phyloP scores from a whole-genome alignment of 2,329 filamentous ascomycete species.

The Triangularia verruculosa region DNA sequence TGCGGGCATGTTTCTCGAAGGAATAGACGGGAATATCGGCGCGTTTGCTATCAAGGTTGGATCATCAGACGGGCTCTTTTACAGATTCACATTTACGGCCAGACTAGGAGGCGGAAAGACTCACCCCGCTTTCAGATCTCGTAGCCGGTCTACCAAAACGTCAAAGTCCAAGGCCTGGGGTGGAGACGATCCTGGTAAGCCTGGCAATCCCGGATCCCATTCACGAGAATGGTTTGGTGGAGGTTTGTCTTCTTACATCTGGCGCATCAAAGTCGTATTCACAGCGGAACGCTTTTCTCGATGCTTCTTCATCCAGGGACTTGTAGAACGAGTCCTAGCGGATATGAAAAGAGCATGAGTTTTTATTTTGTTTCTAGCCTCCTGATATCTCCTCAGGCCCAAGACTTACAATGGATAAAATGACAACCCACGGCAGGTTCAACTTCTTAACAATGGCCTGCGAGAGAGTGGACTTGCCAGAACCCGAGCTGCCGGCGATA shows the following conservation, averaged over 20 bases:
- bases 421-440: conserved; percentile 96
- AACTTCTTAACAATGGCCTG: conserved; percentile 86
- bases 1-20: conserved; percentile 82
- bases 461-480: conserved; percentile 89
- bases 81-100: not conserved
- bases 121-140: conserved; percentile 89
- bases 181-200: conserved; percentile 12
- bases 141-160: conserved; percentile 71
- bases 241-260: conserved; percentile 46
- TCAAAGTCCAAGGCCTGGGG: conserved; percentile 85
- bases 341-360: not conserved
- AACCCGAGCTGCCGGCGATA: conserved; percentile 91
- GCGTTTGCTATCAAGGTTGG: conserved; percentile 58
- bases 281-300: conserved; percentile 76
- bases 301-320: conserved; percentile 74
- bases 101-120: conserved; percentile 24
- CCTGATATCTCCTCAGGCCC: not conserved
- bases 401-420: conserved; percentile 80
- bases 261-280: conserved; percentile 97
- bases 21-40: conserved; percentile 94
- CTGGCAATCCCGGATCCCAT: not conserved
- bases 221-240: not conserved
- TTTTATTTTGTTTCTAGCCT: not conserved
- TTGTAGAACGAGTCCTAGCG: conserved; percentile 95
- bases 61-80: conserved; percentile 16